These are phyloP conservation scores for Trametes punicea DNA, from an alignment of 768 basidiomycete genomes.

Conservation along the genomic window DNA sequence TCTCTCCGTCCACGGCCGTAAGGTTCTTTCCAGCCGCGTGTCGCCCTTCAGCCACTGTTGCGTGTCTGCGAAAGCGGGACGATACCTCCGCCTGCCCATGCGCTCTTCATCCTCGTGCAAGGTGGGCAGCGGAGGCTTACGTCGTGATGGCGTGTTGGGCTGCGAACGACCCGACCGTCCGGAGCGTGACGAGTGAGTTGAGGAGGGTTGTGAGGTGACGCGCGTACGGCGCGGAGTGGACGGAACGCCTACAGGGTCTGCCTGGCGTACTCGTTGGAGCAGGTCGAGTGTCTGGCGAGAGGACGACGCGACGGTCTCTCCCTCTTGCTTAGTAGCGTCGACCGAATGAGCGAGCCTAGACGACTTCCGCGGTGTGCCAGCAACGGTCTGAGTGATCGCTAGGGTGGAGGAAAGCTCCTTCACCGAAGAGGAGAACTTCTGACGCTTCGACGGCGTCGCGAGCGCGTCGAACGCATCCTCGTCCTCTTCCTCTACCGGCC, in stretches of 20 bases:
- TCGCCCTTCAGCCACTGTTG: slow-evolving; percentile 28
- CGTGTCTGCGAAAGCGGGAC: slow-evolving; percentile 25
- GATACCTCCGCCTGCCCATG: slow-evolving; percentile 16
- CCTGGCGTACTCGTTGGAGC: neutral
- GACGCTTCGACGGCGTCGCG: slow-evolving; percentile 27
- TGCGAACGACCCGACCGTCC: slow-evolving; percentile 1
- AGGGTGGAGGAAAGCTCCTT: slow-evolving; percentile 1
- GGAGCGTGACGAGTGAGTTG: slow-evolving; percentile 9
- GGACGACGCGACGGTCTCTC: slow-evolving; percentile 8
- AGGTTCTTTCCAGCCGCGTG: slow-evolving; percentile 19
- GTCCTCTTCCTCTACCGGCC: slow-evolving; percentile 13
- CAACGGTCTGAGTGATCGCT: neutral
- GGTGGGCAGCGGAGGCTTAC: neutral
- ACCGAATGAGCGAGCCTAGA: slow-evolving; percentile 1
- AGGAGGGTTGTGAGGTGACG: slow-evolving; percentile 7
- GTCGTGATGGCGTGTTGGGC: slow-evolving; percentile 11
- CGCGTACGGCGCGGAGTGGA: slow-evolving; percentile 13
- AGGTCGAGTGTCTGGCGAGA: slow-evolving; percentile 16
- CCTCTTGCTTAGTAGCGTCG: neutral
- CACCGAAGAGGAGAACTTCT: slow-evolving; percentile 18
- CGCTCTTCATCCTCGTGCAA: slow-evolving; percentile 19
- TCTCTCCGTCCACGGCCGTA: slow-evolving; percentile 14
- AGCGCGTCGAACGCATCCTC: slow-evolving; percentile 17
- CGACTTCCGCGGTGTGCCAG: neutral
- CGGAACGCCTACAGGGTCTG: neutral